phyloP scores from a whole-genome alignment of 768 basidiomycete species.

The Nidularia sp. region DNA sequence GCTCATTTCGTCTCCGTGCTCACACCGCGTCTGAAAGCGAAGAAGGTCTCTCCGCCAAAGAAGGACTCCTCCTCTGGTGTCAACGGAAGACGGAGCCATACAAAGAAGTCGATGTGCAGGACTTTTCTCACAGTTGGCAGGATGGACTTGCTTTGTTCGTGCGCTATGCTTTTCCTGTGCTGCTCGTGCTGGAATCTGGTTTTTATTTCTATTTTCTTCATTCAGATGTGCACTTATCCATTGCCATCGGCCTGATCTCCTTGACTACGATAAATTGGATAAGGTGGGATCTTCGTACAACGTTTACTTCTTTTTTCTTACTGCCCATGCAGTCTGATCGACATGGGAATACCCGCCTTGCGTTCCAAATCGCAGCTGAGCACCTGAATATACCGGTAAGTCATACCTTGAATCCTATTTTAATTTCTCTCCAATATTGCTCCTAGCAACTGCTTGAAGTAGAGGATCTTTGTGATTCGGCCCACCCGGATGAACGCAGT shows the following conservation, averaged over 20 bases:
- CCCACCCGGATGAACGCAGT: slow-evolving; percentile 90
- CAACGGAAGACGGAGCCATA: slow-evolving; percentile 94
- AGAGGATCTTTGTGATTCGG: slow-evolving; percentile 85
- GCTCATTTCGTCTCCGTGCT: slow-evolving; percentile 6
- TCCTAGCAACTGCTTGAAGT: slow-evolving; percentile 91
- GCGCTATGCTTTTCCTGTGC: slow-evolving; percentile 6
- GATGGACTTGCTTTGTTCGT: slow-evolving; percentile 93
- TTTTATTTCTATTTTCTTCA: not conserved
- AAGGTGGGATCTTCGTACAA: slow-evolving; percentile 46
- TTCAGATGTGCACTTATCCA: slow-evolving; percentile 94
- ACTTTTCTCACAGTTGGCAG: slow-evolving; percentile 90
- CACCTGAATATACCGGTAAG: slow-evolving; percentile 88
- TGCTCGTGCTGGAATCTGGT: slow-evolving; percentile 2
- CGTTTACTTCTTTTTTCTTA: slow-evolving; percentile 4
- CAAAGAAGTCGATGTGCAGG: slow-evolving; percentile 87
- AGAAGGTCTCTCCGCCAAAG: slow-evolving; percentile 98
- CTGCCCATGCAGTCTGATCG: slow-evolving; percentile 55
- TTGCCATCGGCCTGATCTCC: slow-evolving; percentile 91
- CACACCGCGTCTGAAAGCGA: slow-evolving; percentile 49
- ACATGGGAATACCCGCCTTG: slow-evolving; percentile 79
- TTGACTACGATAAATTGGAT: slow-evolving; percentile 85
- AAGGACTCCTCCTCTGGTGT: slow-evolving; percentile 96
- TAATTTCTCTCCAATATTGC: not conserved
- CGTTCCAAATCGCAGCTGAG: slow-evolving; percentile 85
- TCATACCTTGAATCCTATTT: slow-evolving; percentile 2